Base-by-base conservation (phyloP, 2,329 filamentous ascomycete genomes). In the Claviceps monticola region DNA sequence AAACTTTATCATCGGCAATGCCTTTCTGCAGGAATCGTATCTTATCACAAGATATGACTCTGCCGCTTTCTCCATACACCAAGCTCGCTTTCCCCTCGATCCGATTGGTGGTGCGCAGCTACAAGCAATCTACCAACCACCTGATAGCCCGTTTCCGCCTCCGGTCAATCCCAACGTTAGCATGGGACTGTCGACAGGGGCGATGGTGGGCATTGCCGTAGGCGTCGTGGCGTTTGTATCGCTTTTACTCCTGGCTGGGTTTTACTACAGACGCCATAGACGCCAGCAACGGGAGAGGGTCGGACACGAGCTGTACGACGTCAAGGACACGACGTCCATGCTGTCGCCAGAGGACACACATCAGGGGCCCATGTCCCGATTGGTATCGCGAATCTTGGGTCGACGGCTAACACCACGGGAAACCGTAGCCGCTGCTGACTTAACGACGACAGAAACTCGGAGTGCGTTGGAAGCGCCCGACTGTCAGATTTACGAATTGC, bases 11-110 rank as follows among this genome's bases (percentile, higher is more conserved):
- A 73, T 88, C 38, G 84, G 84, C 7, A 74, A 83, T 37, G 75
- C 78, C 0, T 87, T 88, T 56, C 67, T 88, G 51, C 84, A 88
- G 61, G 83, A 88, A 64, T 76, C 83, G 2, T 81, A 81, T 54
- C 63, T 81, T 5, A 71, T 78, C 36, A 78, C 73, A 26, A 74
- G 73, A 56, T 82, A 79, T 58, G 78, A 81, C 54, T 69, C 70
- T 38, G 68, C 64, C 16, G 62, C 63, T 13, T 81, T 79, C 60
- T 76, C 75, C 1, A 58, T 84, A 23, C 72, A 80, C 51, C 75
- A 80, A 57, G 78, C 79, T 9, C 59, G 60, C 49, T 76, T 79
- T 59, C 73, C 79, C n/a, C 56, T 67, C 46, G 61, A 71, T 13
- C 67, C 71, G 2, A 55, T 60, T 37, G 62, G 54, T 13, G 68